Evolutionary conservation across 768 basidiomycete species (phyloP).

Genomic region (Krasilnikovozyma curviuscula): DNA sequence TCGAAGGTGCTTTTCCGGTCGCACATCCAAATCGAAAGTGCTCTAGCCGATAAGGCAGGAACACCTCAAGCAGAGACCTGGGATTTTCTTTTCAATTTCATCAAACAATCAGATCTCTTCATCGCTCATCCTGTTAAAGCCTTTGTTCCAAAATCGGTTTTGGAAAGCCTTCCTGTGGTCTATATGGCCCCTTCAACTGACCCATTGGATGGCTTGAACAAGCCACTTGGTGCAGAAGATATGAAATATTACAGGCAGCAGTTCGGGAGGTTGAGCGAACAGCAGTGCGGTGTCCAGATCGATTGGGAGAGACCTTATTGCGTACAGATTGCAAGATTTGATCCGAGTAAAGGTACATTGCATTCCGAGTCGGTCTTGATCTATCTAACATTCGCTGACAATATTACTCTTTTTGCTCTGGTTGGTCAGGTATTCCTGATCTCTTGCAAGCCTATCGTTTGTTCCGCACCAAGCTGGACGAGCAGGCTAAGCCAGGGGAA

Average conservation of each 20-base stretch:
- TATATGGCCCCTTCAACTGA: constrained; percentile 21
- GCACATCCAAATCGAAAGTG: constrained; percentile 66
- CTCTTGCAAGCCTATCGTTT: constrained; percentile 55
- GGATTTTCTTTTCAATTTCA: constrained; percentile 87
- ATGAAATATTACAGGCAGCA: constrained; percentile 21
- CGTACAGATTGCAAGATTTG: constrained; percentile 84
- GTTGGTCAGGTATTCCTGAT: constrained; percentile 19
- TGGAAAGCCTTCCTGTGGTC: constrained; percentile 28
- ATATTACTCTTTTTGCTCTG: not conserved
- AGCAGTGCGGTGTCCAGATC: constrained; percentile 23
- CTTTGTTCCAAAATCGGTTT: constrained; percentile 77
- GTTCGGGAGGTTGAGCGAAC: constrained; percentile 20
- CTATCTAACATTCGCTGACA: not conserved
- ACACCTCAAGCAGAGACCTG: constrained; percentile 82
- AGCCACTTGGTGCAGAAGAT: constrained; percentile 37
- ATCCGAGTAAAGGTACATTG: constrained; percentile 50
- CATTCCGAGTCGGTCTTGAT: constrained; percentile 33
- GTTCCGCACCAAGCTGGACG: constrained; percentile 47
- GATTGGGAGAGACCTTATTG: constrained; percentile 52
- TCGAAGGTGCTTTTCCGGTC: constrained; percentile 87
- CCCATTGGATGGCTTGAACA: constrained; percentile 81
- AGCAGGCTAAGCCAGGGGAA: constrained; percentile 3
- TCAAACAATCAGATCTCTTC: constrained; percentile 73
- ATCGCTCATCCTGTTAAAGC: constrained; percentile 82
- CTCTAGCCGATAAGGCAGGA: constrained; percentile 58